A percentile compares a stretch with the other conserved stretches of the same genome.
These are phyloP conservation scores for Lentinus tigrinus DNA, from an alignment of 768 basidiomycete genomes.

Conservation along the genomic window DNA sequence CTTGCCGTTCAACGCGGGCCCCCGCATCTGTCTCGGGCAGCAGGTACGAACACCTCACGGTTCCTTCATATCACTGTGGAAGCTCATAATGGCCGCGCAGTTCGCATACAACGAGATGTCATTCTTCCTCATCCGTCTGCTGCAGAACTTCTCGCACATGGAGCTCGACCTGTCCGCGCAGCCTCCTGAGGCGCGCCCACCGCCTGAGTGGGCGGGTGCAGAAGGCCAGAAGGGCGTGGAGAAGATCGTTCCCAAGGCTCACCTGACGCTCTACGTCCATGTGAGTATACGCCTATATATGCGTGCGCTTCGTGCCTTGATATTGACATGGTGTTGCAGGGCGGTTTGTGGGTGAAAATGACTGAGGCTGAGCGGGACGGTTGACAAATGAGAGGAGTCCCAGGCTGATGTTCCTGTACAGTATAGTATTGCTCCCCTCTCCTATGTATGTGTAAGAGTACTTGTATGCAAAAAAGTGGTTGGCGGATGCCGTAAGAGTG, in stretches of 20 bases:
- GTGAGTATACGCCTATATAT: conserved; percentile 17
- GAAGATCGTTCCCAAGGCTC: conserved; percentile 37
- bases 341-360: conserved; percentile 31
- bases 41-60: conserved; percentile 27
- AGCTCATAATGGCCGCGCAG: conserved; percentile 20
- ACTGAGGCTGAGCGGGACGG: conserved; percentile 14
- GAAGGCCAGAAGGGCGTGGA: conserved; percentile 39
- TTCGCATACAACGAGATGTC: conserved; percentile 58
- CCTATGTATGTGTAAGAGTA: neutral
- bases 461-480: neutral
- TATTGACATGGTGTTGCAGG: conserved; percentile 13
- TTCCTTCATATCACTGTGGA: neutral
- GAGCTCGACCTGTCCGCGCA: conserved; percentile 39
- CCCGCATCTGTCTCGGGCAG: conserved; percentile 60
- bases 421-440: neutral
- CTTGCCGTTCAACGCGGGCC: conserved; percentile 67
- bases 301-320: neutral
- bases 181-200: conserved; percentile 29
- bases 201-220: conserved; percentile 33
- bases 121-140: conserved; percentile 50
- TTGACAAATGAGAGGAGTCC: neutral
- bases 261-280: conserved; percentile 43
- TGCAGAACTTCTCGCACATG: conserved; percentile 48
- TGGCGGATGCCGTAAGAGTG: conserved; percentile 1
- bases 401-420: neutral